phyloP scores from a whole-genome alignment of 2,329 filamentous ascomycete genomes.

The Fusarium sp. region DNA sequence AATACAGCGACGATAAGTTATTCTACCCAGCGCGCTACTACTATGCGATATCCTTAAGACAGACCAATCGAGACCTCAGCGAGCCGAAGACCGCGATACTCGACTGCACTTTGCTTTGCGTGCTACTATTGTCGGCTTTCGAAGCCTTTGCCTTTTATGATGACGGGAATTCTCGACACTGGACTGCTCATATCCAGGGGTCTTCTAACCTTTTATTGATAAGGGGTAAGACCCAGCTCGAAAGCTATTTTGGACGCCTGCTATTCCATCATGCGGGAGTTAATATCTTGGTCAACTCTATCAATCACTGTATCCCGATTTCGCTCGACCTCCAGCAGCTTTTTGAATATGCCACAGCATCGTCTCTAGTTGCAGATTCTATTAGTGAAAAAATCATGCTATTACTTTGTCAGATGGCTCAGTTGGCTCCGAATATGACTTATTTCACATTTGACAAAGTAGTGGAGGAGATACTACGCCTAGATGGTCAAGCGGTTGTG shows the following conservation, averaged over 20 bases:
- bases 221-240: not conserved
- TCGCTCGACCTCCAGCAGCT: not conserved
- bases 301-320: not conserved
- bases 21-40: not conserved
- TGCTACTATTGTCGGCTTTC: slow-evolving; percentile 1
- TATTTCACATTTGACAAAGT: not conserved
- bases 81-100: not conserved
- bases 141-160: not conserved
- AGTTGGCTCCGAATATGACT: not conserved
- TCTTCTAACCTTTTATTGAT: not conserved
- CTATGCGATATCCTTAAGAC: not conserved
- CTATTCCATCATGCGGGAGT: slow-evolving; percentile 4
- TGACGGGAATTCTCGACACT: not conserved
- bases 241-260: not conserved
- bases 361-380: not conserved
- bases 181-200: slow-evolving; percentile 4
- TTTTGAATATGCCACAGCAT: not conserved
- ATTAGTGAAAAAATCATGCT: not conserved
- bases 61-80: not conserved
- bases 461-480: fast-evolving
- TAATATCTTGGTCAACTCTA: not conserved
- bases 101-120: not conserved
- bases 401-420: not conserved
- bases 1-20: not conserved
- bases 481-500: not conserved